Conservation (phyloP, 208 protist genomes). For the Acanthamoeba healyi region DNA sequence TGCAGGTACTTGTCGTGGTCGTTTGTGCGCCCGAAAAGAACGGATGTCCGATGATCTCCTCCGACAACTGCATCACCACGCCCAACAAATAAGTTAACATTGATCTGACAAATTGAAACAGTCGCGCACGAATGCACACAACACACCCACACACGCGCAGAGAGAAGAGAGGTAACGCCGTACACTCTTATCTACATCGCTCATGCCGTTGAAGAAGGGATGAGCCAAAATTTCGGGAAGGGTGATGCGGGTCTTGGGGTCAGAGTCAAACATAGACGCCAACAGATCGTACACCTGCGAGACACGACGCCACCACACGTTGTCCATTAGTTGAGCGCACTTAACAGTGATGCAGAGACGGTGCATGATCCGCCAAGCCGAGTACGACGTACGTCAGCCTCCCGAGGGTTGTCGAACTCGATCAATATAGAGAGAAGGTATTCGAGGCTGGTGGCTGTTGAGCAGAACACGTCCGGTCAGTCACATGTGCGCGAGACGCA, state of each 20-base stretch:
- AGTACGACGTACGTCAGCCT: background rate
- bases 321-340: background rate
- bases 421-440: conserved; percentile 15
- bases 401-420: conserved; percentile 38
- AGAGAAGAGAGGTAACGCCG: background rate
- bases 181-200: conserved; percentile 14
- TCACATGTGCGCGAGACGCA: background rate
- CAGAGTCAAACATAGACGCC: conserved; percentile 36
- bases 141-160: background rate
- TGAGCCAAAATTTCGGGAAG: conserved; percentile 31
- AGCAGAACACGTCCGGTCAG: background rate
- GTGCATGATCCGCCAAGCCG: no score
- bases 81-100: no score
- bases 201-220: conserved; percentile 19
- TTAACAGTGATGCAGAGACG: background rate
- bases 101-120: no score
- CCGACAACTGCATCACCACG: background rate
- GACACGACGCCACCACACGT: background rate
- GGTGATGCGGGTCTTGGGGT: conserved; percentile 64
- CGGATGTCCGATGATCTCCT: background rate
- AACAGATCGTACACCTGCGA: conserved; percentile 29
- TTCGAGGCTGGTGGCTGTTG: conserved; percentile 15
- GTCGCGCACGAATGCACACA: background rate
- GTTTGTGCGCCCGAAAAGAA: background rate
- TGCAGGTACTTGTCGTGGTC: background rate